A percentile compares a stretch with the other conserved stretches of the same genome.
These are phyloP conservation scores for Casaregolazyma lundiana DNA, from an alignment of 1,139 yeast genomes.

Conservation along the genomic window DNA sequence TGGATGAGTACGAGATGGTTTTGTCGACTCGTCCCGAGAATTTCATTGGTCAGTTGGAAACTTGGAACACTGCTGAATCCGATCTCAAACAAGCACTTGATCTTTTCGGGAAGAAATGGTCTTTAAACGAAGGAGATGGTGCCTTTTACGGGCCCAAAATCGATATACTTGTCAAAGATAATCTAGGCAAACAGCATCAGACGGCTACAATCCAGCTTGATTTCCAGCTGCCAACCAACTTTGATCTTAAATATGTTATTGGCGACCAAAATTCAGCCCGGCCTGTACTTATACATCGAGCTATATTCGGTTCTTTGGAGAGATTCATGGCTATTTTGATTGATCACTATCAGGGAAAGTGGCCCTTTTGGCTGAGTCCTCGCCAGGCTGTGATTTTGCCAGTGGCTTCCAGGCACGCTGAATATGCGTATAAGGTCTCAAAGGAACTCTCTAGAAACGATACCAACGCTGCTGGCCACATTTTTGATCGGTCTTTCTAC, in stretches of 20 bases:
- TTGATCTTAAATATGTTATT: conserved; percentile 57
- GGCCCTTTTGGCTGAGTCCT: conserved; percentile 99
- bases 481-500: conserved; percentile 60
- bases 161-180: conserved; percentile 81
- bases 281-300: conserved; percentile 94
- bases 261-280: conserved; percentile 14
- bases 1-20: conserved; percentile 61
- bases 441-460: conserved; percentile 43
- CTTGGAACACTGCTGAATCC: conserved; percentile 83
- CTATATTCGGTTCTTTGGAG: conserved; percentile 91
- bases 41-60: conserved; percentile 72
- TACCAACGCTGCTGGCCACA: conserved; percentile 18
- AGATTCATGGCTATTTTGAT: conserved; percentile 85
- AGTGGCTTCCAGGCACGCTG: conserved; percentile 55
- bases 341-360: conserved; percentile 87
- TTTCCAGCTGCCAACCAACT: conserved; percentile 87
- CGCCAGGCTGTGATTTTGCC: conserved; percentile 87
- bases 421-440: conserved; percentile 51
- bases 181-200: conserved; percentile 79
- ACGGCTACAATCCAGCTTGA: conserved; percentile 95
- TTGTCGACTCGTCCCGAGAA: conserved; percentile 88
- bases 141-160: conserved; percentile 96
- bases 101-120: conserved; percentile 60
- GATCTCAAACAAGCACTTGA: conserved; percentile 64
- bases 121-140: conserved; percentile 85